Conservation (phyloP, 371 early-diverging fungal genomes). For the Mortierella sp. region DNA sequence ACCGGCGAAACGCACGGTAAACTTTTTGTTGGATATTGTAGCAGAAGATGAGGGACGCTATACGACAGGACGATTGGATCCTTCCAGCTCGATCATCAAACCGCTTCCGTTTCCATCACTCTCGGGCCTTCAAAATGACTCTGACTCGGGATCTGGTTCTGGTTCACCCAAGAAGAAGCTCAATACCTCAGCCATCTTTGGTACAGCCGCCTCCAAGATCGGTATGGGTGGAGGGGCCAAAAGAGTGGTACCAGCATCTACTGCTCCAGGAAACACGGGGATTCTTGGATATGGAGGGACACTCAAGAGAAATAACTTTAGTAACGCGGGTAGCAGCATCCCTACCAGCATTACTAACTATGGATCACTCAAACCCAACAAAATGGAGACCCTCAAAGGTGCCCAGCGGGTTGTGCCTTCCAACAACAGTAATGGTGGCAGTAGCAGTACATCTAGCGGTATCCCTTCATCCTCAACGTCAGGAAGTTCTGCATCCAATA, state of each 20-base stretch:
- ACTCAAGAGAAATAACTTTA: conserved; percentile 2
- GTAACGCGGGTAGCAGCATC: neutral
- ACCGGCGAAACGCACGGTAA: conserved; percentile 38
- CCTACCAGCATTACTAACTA: neutral
- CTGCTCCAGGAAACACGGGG: neutral
- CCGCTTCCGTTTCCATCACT: conserved; percentile 17
- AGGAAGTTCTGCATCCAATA: neutral
- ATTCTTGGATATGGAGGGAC: conserved; percentile 10
- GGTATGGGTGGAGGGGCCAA: conserved; percentile 32
- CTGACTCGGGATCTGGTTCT: neutral
- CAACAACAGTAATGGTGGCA: neutral
- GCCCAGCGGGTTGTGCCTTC: conserved; percentile 11
- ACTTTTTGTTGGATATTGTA: conserved; percentile 44
- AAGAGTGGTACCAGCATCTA: conserved; percentile 16
- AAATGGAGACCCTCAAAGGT: conserved; percentile 15
- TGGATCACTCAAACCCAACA: neutral
- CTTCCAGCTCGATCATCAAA: conserved; percentile 11
- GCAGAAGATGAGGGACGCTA: conserved; percentile 39
- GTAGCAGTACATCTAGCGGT: neutral
- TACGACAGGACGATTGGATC: conserved; percentile 28
- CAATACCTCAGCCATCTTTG: conserved; percentile 5
- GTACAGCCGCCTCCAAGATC: neutral
- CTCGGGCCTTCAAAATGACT: conserved; percentile 5
- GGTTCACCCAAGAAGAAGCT: neutral
- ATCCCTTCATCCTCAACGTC: neutral